Evolutionary conservation across 495 filamentous ascomycete genomes (phyloP).

Genomic region (Talaromyces proteolyticus): DNA sequence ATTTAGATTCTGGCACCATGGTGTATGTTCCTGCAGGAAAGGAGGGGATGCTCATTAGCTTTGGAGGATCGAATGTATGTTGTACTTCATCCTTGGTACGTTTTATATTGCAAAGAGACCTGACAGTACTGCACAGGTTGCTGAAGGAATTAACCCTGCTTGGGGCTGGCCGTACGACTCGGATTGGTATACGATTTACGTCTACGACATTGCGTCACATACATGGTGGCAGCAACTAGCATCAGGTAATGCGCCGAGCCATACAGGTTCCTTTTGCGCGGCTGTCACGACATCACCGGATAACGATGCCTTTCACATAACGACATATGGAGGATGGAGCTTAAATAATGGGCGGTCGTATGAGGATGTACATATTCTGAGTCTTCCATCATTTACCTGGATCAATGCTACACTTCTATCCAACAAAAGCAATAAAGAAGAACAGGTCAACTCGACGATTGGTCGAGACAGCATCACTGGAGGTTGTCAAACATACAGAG

Average conservation of each 20-base stretch:
- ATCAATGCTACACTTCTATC: not conserved
- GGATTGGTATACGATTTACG: constrained; percentile 8
- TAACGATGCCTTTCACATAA: not conserved
- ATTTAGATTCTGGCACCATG: constrained; percentile 7
- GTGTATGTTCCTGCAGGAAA: constrained; percentile 10
- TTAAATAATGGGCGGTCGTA: not conserved
- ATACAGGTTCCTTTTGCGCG: not conserved
- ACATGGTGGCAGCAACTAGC: constrained; percentile 4
- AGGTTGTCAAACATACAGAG: not conserved
- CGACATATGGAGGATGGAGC: constrained; percentile 2
- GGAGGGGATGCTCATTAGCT: constrained; percentile 12
- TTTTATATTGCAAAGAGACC: no score
- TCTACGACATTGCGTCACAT: constrained; percentile 11
- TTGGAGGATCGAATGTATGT: constrained; percentile 11
- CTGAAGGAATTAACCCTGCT: constrained; percentile 7
- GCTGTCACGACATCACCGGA: not conserved
- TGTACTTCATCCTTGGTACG: no score
- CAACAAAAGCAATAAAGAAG: not conserved
- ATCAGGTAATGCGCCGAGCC: not conserved
- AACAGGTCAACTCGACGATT: constrained; percentile 1
- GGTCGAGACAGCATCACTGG: constrained; percentile 1
- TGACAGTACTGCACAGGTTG: no score
- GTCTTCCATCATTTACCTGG: constrained; percentile 3
- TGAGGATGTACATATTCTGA: constrained; percentile 1
- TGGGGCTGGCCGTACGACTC: constrained; percentile 10